Evolutionary conservation across 306 rosid genomes (phyloP), one percentile per base, ranked within the genome.

Genomic region (Vigna hirtella): DNA sequence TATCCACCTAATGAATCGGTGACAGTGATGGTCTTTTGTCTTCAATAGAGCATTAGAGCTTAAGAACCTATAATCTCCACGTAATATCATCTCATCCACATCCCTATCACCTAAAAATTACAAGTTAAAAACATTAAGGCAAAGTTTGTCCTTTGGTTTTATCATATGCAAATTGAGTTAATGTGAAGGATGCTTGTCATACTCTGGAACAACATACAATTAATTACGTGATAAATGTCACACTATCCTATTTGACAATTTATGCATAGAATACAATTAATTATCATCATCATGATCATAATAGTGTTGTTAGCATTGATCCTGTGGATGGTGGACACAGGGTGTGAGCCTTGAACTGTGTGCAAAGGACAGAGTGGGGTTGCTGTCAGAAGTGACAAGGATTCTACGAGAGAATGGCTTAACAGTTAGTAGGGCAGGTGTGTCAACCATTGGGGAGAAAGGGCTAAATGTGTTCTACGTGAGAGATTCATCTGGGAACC

Each of bases 381-480:
- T 92, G 83, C 83, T 92, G 45, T 92, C 97, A 0, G 96, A 90
- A 76, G 97, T 92, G 18, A 92, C 97, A 18, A 85, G 97, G 89
- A 84, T 91, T 57, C 85, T 91, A 76, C 18, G 97, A 79, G 97
- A 92, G 88, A 87, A 90, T 72, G 97, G 97, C 1, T 47, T 92
- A 66, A 69, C 91, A 48, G 96, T 91, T 11, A 74, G 89, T 51
- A 86, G 96, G 77, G 98, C 96, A 28, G 96, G 92, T 2, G 87
- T 92, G 40, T 85, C 98, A 24, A 91, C 98, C 1, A 56, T 87
- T 4, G 94, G 98, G 63, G 97, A 90, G 69, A 79, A 89, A 79
- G 98, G 86, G 68, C 72, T 89, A 70, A 92, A 88, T 68, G 90
- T 92, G 4, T 94, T 94, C 77, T 94, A 92, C 40, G 94, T 94